These are phyloP conservation scores for Tanacetum coccineum DNA, from an alignment of 129 eudicot genomes.

Conservation along the genomic window DNA sequence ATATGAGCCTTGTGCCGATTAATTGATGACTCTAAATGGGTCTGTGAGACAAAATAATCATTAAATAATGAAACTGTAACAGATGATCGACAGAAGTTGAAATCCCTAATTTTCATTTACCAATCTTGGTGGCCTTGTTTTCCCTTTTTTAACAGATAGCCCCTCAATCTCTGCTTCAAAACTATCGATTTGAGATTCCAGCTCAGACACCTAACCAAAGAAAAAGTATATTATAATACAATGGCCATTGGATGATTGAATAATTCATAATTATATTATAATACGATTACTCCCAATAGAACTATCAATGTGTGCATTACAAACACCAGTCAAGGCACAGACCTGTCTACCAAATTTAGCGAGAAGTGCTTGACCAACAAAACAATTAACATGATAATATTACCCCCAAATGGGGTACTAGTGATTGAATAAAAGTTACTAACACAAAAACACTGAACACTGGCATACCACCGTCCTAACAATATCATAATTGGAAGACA, in stretches of 20 bases:
- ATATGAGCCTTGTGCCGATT: conserved; percentile 83
- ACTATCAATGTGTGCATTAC: neutral
- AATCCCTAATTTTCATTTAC: conserved; percentile 24
- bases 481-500: neutral
- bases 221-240: conserved; percentile 12
- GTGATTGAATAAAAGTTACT: neutral
- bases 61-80: conserved; percentile 1
- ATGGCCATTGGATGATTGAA: conserved; percentile 7
- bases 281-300: neutral
- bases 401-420: neutral
- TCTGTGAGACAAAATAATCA: conserved; percentile 38
- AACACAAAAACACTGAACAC: conserved; percentile 3
- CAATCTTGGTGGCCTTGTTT: conserved; percentile 87
- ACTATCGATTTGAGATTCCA: conserved; percentile 72
- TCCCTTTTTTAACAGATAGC: conserved; percentile 71
- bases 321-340: neutral
- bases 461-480: neutral
- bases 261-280: neutral
- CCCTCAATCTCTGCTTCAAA: conserved; percentile 92
- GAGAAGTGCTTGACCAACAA: conserved; percentile 5
- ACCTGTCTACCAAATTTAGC: neutral
- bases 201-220: conserved; percentile 62
- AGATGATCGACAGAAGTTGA: conserved; percentile 4
- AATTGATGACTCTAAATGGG: conserved; percentile 77
- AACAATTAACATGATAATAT: neutral